Conservation (phyloP, 306 rosid genomes). For the Betula pendula region DNA sequence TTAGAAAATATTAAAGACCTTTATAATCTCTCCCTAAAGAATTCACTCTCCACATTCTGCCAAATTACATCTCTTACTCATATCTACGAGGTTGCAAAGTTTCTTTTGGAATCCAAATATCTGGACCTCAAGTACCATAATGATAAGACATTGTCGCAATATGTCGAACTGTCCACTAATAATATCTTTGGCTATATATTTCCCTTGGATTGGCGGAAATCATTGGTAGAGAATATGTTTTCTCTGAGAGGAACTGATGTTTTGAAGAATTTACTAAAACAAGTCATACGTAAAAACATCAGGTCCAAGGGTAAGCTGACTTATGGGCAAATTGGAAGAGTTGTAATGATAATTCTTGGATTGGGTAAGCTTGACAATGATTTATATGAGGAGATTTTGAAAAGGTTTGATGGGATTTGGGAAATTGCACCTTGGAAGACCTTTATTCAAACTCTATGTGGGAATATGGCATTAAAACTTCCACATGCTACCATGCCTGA, state of each 20-base stretch:
- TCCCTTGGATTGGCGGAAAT: slow-evolving; percentile 48
- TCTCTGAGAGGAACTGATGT: slow-evolving; percentile 39
- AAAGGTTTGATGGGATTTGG: slow-evolving; percentile 11
- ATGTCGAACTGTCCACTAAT: slow-evolving; percentile 27
- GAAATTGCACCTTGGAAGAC: slow-evolving; percentile 40
- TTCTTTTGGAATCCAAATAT: slow-evolving; percentile 40
- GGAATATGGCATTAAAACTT: slow-evolving; percentile 10
- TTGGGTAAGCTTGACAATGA: slow-evolving; percentile 27
- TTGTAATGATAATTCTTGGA: slow-evolving; percentile 50
- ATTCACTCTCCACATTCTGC: slow-evolving; percentile 16
- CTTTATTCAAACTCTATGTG: slow-evolving; percentile 35
- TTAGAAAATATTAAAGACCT: slow-evolving; percentile 46
- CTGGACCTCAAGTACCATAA: slow-evolving; percentile 13
- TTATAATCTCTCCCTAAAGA: slow-evolving; percentile 24
- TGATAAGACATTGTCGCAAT: slow-evolving; percentile 19
- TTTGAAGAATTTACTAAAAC: slow-evolving; percentile 29
- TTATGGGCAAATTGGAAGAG: slow-evolving; percentile 53
- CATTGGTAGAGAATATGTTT: slow-evolving; percentile 35
- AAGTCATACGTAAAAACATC: slow-evolving; percentile 30
- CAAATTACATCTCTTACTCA: slow-evolving; percentile 36
- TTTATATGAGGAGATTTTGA: slow-evolving; percentile 14
- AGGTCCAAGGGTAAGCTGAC: slow-evolving; percentile 23
- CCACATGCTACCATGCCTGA: neutral
- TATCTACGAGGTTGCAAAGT: slow-evolving; percentile 48
- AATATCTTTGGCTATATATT: slow-evolving; percentile 24